Conservation (phyloP, 768 basidiomycete species). For the Calocera cornea region DNA sequence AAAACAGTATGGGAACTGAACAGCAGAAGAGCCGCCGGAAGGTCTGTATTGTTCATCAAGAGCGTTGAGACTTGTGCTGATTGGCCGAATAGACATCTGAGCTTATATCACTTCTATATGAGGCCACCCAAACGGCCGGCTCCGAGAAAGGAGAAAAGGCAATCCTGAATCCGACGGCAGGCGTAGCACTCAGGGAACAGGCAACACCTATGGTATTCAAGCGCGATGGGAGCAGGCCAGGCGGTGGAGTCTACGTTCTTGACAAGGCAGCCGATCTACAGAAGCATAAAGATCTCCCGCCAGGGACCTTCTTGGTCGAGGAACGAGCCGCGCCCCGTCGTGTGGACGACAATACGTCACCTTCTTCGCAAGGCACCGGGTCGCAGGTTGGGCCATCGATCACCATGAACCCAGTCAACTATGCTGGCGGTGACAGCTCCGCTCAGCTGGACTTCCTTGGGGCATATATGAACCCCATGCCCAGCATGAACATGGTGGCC, state of each 20-base stretch:
- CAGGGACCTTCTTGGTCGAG: background rate
- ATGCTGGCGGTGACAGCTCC: background rate
- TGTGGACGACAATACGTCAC: constrained; percentile 1
- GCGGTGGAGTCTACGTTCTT: background rate
- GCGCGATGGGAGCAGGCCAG: background rate
- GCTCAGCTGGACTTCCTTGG: background rate
- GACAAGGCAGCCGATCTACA: background rate
- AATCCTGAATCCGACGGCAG: constrained; percentile 67
- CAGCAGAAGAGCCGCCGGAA: constrained; percentile 92
- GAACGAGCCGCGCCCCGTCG: background rate
- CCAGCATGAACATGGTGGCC: background rate
- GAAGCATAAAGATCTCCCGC: background rate
- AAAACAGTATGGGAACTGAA: constrained; percentile 70
- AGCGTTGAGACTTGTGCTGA: constrained; percentile 5
- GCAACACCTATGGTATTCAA: background rate
- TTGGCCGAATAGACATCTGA: constrained; percentile 56
- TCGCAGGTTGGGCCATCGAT: background rate
- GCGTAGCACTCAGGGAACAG: constrained; percentile 26
- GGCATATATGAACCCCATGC: background rate
- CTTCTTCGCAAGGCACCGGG: background rate
- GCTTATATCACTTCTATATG: constrained; percentile 81
- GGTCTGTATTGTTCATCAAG: constrained; percentile 30
- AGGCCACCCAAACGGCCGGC: constrained; percentile 73
- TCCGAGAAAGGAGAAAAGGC: constrained; percentile 37
- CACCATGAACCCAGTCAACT: background rate